These are phyloP conservation scores for Aspergillus carlsbadensis DNA, from an alignment of 495 filamentous ascomycete genomes.

Conservation along the genomic window DNA sequence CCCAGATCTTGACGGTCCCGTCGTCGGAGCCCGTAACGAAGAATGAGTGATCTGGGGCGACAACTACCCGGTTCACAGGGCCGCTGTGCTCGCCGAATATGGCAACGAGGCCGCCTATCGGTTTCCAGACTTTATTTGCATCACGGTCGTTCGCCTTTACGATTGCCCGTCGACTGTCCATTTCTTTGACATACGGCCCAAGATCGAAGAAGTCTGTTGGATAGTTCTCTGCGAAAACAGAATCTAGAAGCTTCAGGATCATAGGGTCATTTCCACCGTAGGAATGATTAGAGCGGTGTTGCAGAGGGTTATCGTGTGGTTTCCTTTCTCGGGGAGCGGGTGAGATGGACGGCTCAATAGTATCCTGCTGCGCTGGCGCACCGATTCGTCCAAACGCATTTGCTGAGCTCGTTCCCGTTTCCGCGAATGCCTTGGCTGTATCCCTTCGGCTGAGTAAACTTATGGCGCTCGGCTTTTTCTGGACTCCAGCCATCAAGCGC, in stretches of 20 bases:
- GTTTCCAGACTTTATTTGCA: constrained; percentile 67
- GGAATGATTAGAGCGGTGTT: constrained; percentile 57
- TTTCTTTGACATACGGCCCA: constrained; percentile 77
- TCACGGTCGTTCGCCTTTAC: constrained; percentile 55
- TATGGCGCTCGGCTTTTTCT: constrained; percentile 76
- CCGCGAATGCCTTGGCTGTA: constrained; percentile 73
- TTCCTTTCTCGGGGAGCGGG: constrained; percentile 33
- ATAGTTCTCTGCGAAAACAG: constrained; percentile 87
- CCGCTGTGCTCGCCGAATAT: constrained; percentile 85
- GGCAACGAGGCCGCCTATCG: constrained; percentile 78
- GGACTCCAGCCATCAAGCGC: constrained; percentile 31
- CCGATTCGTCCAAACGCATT: constrained; percentile 87
- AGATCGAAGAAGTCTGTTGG: constrained; percentile 70
- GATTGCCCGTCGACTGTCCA: constrained; percentile 61
- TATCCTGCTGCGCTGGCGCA: constrained; percentile 53
- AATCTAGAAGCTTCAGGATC: constrained; percentile 80
- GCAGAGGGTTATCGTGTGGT: constrained; percentile 19
- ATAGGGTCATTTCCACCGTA: constrained; percentile 89
- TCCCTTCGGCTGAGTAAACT: constrained; percentile 79
- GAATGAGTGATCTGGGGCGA: constrained; percentile 89
- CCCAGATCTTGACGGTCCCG: constrained; percentile 90
- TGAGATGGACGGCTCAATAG: constrained; percentile 28
- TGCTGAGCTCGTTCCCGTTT: constrained; percentile 78
- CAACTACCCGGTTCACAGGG: constrained; percentile 76
- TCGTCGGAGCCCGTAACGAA: constrained; percentile 95